Conservation (phyloP, 192 early-diverging fungal species). For the Coemansia sp. region DNA sequence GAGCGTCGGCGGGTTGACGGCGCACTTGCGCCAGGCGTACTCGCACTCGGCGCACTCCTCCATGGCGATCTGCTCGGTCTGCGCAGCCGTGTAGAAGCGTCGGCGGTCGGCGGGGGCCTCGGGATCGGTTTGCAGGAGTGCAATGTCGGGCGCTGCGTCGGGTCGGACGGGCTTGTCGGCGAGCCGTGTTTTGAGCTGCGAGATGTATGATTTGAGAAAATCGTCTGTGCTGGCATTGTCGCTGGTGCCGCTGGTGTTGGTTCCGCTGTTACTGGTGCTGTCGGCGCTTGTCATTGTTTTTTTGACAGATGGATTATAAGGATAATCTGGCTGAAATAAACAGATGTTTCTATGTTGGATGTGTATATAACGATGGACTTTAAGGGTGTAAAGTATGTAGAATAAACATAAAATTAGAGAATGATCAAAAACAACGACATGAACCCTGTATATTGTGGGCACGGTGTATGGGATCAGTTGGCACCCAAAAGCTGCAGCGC, state of each 20-base stretch:
- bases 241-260: too few species aligned
- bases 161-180: conserved; percentile 27
- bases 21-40: conserved; percentile 33
- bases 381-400: too few species aligned
- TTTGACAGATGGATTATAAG: too few species aligned
- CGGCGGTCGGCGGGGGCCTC: conserved; percentile 28
- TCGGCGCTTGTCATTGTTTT: too few species aligned
- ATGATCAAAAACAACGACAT: too few species aligned
- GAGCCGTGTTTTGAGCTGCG: conserved; percentile 26
- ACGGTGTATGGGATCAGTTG: too few species aligned
- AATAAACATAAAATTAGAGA: too few species aligned
- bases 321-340: too few species aligned
- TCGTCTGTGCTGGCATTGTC: conserved; percentile 31
- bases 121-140: conserved; percentile 25
- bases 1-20: conserved; percentile 19
- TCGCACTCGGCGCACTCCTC: conserved; percentile 43
- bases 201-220: conserved; percentile 34
- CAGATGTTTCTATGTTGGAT: too few species aligned
- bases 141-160: conserved; percentile 11
- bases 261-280: neutral
- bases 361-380: too few species aligned
- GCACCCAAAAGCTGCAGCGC: conserved; percentile 45
- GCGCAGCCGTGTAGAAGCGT: conserved; percentile 32
- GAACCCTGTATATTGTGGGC: too few species aligned
- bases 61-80: conserved; percentile 35